These are phyloP conservation scores for Suillus americanus DNA, from an alignment of 768 basidiomycete species.

Conservation along the genomic window DNA sequence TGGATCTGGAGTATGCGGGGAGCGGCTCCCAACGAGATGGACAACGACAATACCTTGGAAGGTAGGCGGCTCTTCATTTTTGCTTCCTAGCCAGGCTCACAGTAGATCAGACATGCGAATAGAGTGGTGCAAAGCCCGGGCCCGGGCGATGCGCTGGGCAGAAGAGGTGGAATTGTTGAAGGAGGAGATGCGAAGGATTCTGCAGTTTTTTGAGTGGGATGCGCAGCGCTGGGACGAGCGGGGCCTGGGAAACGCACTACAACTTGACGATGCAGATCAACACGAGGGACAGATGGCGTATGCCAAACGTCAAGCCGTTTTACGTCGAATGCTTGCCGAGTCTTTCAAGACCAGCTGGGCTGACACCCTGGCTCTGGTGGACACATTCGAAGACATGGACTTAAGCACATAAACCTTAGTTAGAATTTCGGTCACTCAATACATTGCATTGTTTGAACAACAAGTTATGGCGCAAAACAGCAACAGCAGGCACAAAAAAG, in stretches of 20 bases:
- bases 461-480: no score
- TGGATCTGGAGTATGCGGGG: slow-evolving; percentile 14
- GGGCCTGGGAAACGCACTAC: neutral
- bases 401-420: no score
- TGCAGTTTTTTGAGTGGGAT: neutral
- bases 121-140: neutral
- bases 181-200: neutral
- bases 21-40: neutral
- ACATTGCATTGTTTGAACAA: no score
- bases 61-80: neutral
- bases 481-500: no score
- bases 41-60: neutral
- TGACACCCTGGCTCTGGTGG: neutral
- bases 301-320: neutral
- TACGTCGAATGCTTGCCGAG: neutral
- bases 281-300: neutral
- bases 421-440: no score
- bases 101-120: neutral
- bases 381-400: neutral
- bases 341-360: neutral
- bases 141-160: neutral
- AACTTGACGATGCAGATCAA: neutral
- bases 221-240: neutral
- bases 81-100: neutral
- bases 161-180: neutral